Evolutionary conservation across 768 basidiomycete genomes (phyloP), one percentile per base, ranked within the genome.

Genomic region (Suillus clintonianus): DNA sequence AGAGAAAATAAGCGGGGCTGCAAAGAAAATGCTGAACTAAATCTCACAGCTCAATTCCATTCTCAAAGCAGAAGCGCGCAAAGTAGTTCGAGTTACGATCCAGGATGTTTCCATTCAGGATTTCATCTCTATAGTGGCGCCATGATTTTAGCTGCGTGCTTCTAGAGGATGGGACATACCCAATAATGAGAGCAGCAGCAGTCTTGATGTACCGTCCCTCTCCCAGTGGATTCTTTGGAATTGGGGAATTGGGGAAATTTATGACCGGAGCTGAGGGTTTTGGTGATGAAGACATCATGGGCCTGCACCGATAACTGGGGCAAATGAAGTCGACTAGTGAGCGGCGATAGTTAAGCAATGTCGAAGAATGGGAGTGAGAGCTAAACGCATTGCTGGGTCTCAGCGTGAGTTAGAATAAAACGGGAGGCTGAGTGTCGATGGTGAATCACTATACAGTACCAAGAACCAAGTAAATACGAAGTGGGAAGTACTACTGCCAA

Each of bases 91-190:
- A 91, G 77, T 95, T 94, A 19, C 85, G 80, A 74, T 94, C 93
- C 55, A 86, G 83, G 0, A 92, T 94, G 82, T 95, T 94, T 47
- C 95, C 95, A 66, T 97, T 97, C 59, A 98, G 77, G 36, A 97
- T 94, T 71, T 97, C 94, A 76, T 96, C 94, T 10, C 94, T 94
- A 22, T n/a, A 43, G 3, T 0, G 1, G n/a, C 42, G 24, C 24
- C 22, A 43, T 47, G 8, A 55, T 34, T n/a, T 30, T 30, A 62
- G 56, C 3, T 36, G 13, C 32, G 14, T 2, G 39, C 3, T 1
- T 7, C 27, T 15, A 30, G 34, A 30, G 58, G 39, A 43, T 50
- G 34, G n/a, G 27, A 78, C 80, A 58, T 64, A 89, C 91, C 91
- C 91, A 65, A 93, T 92, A 54, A 93, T 83, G 62, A 93, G 80